Evolutionary conservation across 2,329 filamentous ascomycete species (phyloP), one percentile per base, ranked within the genome.

Genomic region (Aureobasidium lini): DNA sequence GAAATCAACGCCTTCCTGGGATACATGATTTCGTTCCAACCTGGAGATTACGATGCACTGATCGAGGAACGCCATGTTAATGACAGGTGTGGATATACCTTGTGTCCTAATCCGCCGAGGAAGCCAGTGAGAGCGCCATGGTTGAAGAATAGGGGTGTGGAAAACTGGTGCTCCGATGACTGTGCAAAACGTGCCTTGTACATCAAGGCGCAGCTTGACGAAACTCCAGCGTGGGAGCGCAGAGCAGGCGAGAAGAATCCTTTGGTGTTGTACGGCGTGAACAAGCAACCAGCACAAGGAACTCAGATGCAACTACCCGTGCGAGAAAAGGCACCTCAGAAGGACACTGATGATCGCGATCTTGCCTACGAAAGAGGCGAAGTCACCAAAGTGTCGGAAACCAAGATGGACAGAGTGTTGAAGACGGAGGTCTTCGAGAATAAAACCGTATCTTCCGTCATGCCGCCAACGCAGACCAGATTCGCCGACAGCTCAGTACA

Each of bases 1-100:
- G 90, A 96, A 70, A 80, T 80, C 1, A 70, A 74, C 40, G 75
- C 76, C 57, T 91, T 97, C 74, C 85, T 86, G 66, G 69, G 77
- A 3, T 81, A 84, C 37, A 76, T 97, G 28, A 76, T 81, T 9
- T 79, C 84, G 44, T 97, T 96, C 74, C 89, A 93, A 70, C 90
- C 92, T 0, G 81, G 82, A 57, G 93, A 99, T 76, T 95, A 95
- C 76, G 90, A 96, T 69, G 88, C 89, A 64, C 78, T 97, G 52
- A 85, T 96, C 62, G 82, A 88, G 64, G 94, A 99, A 77, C 88
- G 94, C 67, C 95, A 95, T 71, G 87, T 90, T 64, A 86, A 89
- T 66, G 83, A 81, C 44, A 80, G 83, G 18, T 99, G 94, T 74
- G 94, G 91, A 1, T 97, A 96, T 71, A 79, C 83, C 0, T 79